Conservation (phyloP, 495 filamentous ascomycete species). For the Neurospora sp. region DNA sequence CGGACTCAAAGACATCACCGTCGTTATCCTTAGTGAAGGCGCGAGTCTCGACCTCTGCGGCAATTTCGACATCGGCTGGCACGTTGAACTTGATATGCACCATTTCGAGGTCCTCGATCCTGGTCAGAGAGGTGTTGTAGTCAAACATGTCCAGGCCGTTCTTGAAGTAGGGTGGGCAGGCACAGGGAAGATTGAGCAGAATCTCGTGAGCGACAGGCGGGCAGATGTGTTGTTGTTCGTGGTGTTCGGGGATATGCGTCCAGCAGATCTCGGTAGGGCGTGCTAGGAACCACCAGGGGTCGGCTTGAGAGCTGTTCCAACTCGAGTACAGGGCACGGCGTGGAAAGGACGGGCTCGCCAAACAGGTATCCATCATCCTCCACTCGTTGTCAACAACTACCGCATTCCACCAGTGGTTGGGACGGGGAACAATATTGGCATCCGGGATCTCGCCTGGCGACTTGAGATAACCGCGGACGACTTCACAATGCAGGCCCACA, state of each 20-base stretch:
- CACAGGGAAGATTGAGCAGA: constrained; percentile 72
- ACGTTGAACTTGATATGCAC: constrained; percentile 80
- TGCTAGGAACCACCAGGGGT: constrained; percentile 84
- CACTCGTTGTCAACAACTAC: constrained; percentile 90
- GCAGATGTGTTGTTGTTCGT: constrained; percentile 84
- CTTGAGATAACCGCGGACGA: constrained; percentile 83
- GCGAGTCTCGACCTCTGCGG: constrained; percentile 83
- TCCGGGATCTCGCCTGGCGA: constrained; percentile 76
- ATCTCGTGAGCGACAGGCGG: constrained; percentile 77
- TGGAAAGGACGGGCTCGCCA: constrained; percentile 86
- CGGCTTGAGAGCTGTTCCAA: constrained; percentile 55
- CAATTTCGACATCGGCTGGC: constrained; percentile 81
- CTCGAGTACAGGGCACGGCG: constrained; percentile 65
- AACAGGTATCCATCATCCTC: constrained; percentile 91
- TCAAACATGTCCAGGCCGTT: constrained; percentile 66
- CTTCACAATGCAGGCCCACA: constrained; percentile 76
- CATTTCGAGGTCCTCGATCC: constrained; percentile 85
- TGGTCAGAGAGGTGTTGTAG: constrained; percentile 79
- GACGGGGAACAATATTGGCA: constrained; percentile 57
- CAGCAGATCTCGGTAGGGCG: constrained; percentile 83
- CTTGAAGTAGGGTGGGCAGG: constrained; percentile 82
- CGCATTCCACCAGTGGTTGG: constrained; percentile 99
- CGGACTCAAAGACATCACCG: constrained; percentile 88
- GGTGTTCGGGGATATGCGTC: constrained; percentile 81
- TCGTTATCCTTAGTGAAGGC: constrained; percentile 72